Evolutionary conservation across 305 asterid genomes (phyloP).

Genomic region (Ilex paraguariensis): DNA sequence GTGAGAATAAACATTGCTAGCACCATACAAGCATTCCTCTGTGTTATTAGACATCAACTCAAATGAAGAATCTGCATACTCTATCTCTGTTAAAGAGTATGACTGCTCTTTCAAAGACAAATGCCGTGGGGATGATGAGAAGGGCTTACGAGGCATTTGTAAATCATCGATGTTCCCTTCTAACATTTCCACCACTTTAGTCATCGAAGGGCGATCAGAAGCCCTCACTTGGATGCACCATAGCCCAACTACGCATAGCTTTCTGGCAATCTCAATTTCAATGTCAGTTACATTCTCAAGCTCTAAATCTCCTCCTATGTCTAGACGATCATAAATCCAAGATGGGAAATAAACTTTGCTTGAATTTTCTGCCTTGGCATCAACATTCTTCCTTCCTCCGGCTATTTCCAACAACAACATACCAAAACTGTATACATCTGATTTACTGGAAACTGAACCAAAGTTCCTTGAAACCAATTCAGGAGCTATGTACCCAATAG

Average conservation of each 20-base stretch:
- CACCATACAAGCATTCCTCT: no score
- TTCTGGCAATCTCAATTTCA: conserved; percentile 11
- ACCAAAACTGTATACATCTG: neutral
- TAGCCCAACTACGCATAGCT: conserved; percentile 34
- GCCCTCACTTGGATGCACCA: conserved; percentile 45
- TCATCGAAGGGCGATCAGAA: conserved; percentile 35
- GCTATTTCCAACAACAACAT: no score
- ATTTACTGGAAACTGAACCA: neutral
- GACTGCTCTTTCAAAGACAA: no score
- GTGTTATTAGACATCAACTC: no score
- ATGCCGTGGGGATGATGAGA: no score
- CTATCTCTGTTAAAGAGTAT: no score
- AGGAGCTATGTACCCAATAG: neutral
- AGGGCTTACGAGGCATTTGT: no score
- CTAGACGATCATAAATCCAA: neutral
- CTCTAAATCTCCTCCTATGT: neutral
- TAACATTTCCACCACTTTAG: conserved; percentile 39
- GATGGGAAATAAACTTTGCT: neutral
- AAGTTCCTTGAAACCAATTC: neutral
- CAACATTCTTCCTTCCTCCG: neutral
- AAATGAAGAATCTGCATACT: no score
- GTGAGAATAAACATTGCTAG: no score
- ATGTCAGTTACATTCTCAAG: neutral
- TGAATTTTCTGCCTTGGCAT: neutral
- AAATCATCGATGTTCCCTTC: no score